These are phyloP conservation scores for Boletus edulis DNA, from an alignment of 768 basidiomycete species.

Conservation along the genomic window DNA sequence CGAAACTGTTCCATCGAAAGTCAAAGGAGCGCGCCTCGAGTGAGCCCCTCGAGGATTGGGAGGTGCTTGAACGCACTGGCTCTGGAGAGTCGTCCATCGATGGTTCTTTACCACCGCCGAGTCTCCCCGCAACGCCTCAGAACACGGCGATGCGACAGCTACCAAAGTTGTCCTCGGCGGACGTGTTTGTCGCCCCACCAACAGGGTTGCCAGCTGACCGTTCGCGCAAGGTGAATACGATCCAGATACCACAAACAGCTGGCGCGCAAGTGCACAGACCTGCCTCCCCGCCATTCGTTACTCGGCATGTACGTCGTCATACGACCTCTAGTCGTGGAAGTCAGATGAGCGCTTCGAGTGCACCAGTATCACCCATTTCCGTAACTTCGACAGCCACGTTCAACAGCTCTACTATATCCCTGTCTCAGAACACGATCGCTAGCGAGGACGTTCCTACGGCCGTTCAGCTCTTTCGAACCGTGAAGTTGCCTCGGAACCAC, in stretches of 20 bases:
- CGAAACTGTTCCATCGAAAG: slow-evolving; percentile 34
- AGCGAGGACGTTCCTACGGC: slow-evolving; percentile 19
- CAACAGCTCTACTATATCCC: slow-evolving; percentile 17
- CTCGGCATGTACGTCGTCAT: slow-evolving; percentile 33
- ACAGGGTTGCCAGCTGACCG: slow-evolving; percentile 11
- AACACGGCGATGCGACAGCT: slow-evolving; percentile 12
- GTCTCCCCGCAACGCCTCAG: slow-evolving; percentile 23
- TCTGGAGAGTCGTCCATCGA: slow-evolving; percentile 27
- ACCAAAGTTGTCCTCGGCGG: slow-evolving; percentile 5
- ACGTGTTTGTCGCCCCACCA: slow-evolving; percentile 17
- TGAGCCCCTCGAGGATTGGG: slow-evolving; percentile 34
- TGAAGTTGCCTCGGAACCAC: slow-evolving; percentile 24
- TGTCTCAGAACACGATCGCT: slow-evolving; percentile 15
- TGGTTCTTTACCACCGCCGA: slow-evolving; percentile 19
- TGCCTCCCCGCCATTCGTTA: slow-evolving; percentile 34
- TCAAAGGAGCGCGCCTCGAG: slow-evolving; percentile 34
- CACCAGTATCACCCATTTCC: slow-evolving; percentile 32
- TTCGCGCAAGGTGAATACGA: slow-evolving; percentile 23
- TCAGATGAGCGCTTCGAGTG: slow-evolving; percentile 29
- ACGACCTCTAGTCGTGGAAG: slow-evolving; percentile 32
- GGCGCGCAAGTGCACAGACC: slow-evolving; percentile 20
- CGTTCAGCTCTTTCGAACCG: slow-evolving; percentile 15
- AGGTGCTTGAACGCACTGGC: slow-evolving; percentile 28
- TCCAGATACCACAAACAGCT: slow-evolving; percentile 22
- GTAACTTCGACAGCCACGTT: slow-evolving; percentile 28